Conservation (phyloP, 139 green algal species). For the Chlamydomonas urium region DNA sequence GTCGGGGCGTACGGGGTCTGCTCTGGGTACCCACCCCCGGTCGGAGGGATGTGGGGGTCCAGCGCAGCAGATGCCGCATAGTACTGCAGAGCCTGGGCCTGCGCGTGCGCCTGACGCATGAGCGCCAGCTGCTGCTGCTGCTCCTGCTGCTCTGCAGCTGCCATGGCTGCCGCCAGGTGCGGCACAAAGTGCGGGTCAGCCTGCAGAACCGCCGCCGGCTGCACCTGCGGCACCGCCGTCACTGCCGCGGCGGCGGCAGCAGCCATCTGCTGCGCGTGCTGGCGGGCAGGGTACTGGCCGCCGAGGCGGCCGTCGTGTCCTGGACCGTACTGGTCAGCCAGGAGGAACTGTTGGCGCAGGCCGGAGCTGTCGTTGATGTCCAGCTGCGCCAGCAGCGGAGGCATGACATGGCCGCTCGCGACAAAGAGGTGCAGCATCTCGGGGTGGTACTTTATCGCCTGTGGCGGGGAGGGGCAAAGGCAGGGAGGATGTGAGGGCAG, state of each 20-base stretch:
- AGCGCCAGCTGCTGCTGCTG: not conserved
- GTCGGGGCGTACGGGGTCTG: too few relatives aligned
- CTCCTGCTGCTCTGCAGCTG: not conserved
- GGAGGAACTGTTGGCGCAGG: constrained; percentile 1
- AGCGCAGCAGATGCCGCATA: too few relatives aligned
- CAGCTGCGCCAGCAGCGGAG: not conserved
- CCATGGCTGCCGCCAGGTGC: not conserved
- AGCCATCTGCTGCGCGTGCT: not conserved
- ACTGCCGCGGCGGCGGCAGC: not conserved
- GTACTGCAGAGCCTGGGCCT: too few relatives aligned
- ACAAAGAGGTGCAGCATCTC: not conserved
- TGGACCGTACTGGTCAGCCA: not conserved
- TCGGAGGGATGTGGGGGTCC: too few relatives aligned
- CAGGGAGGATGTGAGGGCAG: not conserved
- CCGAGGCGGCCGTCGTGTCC: not conserved
- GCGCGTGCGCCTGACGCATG: too few relatives aligned
- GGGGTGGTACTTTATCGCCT: constrained; percentile 9
- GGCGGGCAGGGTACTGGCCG: not conserved
- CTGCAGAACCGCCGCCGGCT: not conserved
- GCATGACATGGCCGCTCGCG: not conserved
- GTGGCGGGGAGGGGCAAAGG: not conserved
- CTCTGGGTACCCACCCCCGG: too few relatives aligned
- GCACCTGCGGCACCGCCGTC: not conserved
- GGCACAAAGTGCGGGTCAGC: not conserved
- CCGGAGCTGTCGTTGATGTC: not conserved